Evolutionary conservation across 805 yeast genomes (phyloP), one percentile per base, ranked within the genome.

Genomic region (Isabelozyma heimii): DNA sequence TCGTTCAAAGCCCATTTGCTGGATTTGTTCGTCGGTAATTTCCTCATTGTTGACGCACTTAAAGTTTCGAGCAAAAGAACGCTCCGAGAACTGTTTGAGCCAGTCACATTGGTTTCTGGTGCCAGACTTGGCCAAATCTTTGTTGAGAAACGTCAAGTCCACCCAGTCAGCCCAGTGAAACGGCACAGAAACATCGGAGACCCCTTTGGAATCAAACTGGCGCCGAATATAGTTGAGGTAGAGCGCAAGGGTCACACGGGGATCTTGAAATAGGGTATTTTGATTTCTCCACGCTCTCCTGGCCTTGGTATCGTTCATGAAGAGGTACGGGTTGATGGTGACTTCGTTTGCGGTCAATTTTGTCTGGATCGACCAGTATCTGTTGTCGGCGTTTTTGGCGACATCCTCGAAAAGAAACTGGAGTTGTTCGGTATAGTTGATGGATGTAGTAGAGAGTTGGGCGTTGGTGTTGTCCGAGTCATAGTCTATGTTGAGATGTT

Each of bases 161-260:
- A 56, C 45, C 70, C 70, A 65, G 44, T 66, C 70, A 3, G 54
- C 56, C 70, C 69, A 66, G 47, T 63, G 59, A 47, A 66, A 66
- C 1, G 70, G 67, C 1, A 66, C 48, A 26, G 54, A 28, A 42
- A 52, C 24, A 14, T 13, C 39, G 9, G 39, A n/a, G n/a, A 5
- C 6, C 15, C 17, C 13, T 39, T 48, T 8, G 15, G 39, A 28
- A 30, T 16, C 5, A 40, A 16, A 30, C 20, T 42, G 16, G n/a
- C 26, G n/a, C 37, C 46, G 49, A 38, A 55, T 30, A 46, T 58
- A 52, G 39, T 53, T 47, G 43, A 59, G n/a, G 44, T 61, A 61
- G 30, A 54, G 55, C 7, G 62, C 48, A 3, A 60, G 41, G 8
- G 63, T 58, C 39, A 55, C 43, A n/a, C 63, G 52, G 5, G 61